Percentiles rank a stretch among this genome's conserved stretches.
Evolutionary conservation across 78 protist genomes (phyloP).

Genomic region (Dictyostelium brefeldianum): DNA sequence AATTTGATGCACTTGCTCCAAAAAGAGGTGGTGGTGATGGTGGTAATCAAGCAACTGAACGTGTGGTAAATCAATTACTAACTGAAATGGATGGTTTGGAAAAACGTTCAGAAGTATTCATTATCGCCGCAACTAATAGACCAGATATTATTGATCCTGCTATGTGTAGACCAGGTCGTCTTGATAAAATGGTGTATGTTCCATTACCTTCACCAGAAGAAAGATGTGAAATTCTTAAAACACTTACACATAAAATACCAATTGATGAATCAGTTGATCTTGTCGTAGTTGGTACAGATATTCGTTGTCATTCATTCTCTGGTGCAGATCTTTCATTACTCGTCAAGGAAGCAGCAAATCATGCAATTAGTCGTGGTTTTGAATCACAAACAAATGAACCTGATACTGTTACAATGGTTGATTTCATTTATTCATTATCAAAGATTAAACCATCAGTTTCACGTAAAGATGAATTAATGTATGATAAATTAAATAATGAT

Average conservation of each 20-base stretch:
- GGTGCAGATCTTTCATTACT: slow-evolving; percentile 92
- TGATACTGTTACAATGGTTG: slow-evolving; percentile 48
- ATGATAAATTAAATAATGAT: slow-evolving; percentile 60
- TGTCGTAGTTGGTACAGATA: slow-evolving; percentile 46
- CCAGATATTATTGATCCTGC: slow-evolving; percentile 98
- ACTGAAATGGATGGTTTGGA: slow-evolving; percentile 99
- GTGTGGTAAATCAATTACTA: slow-evolving; percentile 97
- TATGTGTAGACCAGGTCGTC: slow-evolving; percentile 99
- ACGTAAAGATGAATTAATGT: slow-evolving; percentile 76
- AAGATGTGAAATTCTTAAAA: slow-evolving; percentile 64
- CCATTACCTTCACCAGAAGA: slow-evolving; percentile 93
- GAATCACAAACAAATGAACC: background rate
- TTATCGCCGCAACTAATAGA: slow-evolving; percentile 99
- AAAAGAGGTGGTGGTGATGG: slow-evolving; percentile 85
- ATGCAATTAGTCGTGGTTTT: slow-evolving; percentile 36
- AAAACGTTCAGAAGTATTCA: slow-evolving; percentile 88
- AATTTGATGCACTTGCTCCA: slow-evolving; percentile 98
- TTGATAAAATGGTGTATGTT: slow-evolving; percentile 97
- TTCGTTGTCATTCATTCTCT: slow-evolving; percentile 77
- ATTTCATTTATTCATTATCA: slow-evolving; percentile 41
- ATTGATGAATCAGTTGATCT: slow-evolving; percentile 40
- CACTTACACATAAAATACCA: slow-evolving; percentile 59
- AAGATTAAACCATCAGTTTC: slow-evolving; percentile 83
- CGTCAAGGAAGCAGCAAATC: slow-evolving; percentile 87
- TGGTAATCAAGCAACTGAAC: slow-evolving; percentile 94